These are phyloP conservation scores for Terfezia claveryi DNA, from an alignment of 495 filamentous ascomycete species.

Conservation along the genomic window DNA sequence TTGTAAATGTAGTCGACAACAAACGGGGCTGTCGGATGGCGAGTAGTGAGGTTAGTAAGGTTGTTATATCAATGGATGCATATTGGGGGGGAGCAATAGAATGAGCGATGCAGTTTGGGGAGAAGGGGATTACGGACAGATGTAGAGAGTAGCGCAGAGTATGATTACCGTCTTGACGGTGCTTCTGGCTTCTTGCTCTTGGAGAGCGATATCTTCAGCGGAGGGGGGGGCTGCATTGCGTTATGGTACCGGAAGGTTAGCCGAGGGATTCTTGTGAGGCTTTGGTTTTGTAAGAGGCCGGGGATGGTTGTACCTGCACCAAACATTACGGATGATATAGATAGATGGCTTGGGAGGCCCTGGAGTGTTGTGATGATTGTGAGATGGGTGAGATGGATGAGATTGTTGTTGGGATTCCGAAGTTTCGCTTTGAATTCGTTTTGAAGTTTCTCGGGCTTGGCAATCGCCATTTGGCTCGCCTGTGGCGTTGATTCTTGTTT, in stretches of 20 bases:
- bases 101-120: neutral
- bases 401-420: no score
- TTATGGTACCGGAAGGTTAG: constrained; percentile 1
- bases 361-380: no score
- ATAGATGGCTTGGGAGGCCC: no score
- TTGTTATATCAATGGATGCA: no score
- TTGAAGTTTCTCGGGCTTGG: no score
- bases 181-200: constrained; percentile 47
- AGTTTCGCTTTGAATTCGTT: no score
- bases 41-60: no score
- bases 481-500: no score
- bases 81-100: neutral
- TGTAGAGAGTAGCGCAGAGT: constrained; percentile 48
- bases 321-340: constrained; percentile 21
- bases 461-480: no score
- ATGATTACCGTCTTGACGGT: constrained; percentile 41
- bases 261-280: neutral
- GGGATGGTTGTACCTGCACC: constrained; percentile 23
- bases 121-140: constrained; percentile 35
- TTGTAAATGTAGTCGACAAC: constrained; percentile 54
- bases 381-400: no score
- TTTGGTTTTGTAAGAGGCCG: neutral
- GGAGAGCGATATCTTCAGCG: constrained; percentile 33
- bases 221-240: constrained; percentile 28
- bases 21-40: constrained; percentile 43